Evolutionary conservation across 441 rosid species (phyloP).

Genomic region (Erodium texanum): DNA sequence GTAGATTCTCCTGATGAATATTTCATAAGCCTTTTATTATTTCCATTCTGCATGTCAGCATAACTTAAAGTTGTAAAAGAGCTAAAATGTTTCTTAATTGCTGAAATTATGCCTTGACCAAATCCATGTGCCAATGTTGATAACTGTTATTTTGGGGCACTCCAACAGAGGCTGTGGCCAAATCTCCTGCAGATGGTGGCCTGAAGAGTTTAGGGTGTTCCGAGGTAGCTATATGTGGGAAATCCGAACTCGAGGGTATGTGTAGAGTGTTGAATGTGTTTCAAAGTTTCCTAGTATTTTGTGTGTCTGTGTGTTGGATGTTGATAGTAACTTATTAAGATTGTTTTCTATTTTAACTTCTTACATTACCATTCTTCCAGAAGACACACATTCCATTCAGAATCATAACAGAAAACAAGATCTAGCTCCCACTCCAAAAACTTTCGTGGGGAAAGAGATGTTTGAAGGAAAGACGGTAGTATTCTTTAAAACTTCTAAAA

Average conservation of each 20-base stretch:
- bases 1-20: background rate
- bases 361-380: background rate
- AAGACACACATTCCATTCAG: background rate
- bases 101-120: too few species aligned
- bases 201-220: background rate
- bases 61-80: background rate
- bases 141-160: too few species aligned
- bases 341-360: background rate
- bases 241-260: background rate
- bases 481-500: background rate
- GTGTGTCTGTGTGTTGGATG: background rate
- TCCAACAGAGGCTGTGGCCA: background rate
- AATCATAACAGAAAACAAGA: background rate
- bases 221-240: background rate
- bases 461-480: background rate
- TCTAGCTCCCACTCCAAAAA: background rate
- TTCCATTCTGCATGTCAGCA: background rate
- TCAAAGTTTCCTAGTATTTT: background rate
- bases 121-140: too few species aligned
- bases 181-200: background rate
- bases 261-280: background rate
- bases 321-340: background rate
- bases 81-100: too few species aligned
- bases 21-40: background rate
- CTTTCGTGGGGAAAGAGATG: background rate